phyloP scores from a whole-genome alignment of 1,284 basidiomycete species.

The Marasmius oreades region DNA sequence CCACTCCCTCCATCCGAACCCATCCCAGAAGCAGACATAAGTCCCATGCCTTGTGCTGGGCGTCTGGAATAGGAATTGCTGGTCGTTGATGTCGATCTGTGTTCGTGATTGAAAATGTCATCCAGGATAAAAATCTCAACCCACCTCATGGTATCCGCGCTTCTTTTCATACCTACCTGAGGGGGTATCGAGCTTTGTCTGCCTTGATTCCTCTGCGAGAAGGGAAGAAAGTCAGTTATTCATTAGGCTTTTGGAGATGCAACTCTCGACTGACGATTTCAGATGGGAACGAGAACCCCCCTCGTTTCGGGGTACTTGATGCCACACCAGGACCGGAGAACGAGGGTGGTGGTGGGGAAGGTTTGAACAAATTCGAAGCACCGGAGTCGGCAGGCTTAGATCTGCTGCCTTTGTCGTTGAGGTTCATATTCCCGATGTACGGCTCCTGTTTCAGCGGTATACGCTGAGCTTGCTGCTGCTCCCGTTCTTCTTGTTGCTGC shows the following conservation, averaged over 20 bases:
- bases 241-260: not conserved
- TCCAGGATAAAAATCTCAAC: not conserved
- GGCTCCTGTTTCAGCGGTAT: not conserved
- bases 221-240: not conserved
- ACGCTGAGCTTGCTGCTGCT: not conserved
- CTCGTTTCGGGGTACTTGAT: not conserved
- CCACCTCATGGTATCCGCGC: conserved; percentile 12
- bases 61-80: conserved; percentile 3
- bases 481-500: not conserved
- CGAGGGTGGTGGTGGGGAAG: not conserved
- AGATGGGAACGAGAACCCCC: conserved; percentile 12
- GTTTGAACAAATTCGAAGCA: not conserved
- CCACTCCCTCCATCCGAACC: conserved; percentile 32
- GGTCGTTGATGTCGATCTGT: not conserved
- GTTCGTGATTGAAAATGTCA: not conserved
- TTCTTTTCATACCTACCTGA: conserved; percentile 11
- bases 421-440: not conserved
- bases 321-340: not conserved
- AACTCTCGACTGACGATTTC: conserved; percentile 6
- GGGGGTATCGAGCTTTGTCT: not conserved
- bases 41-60: conserved; percentile 39
- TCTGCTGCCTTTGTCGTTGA: not conserved
- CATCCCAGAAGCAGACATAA: conserved; percentile 30
- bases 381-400: not conserved
- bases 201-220: not conserved